Evolutionary conservation across 257 asterid genomes (phyloP).

Genomic region (Primulina eburnea): DNA sequence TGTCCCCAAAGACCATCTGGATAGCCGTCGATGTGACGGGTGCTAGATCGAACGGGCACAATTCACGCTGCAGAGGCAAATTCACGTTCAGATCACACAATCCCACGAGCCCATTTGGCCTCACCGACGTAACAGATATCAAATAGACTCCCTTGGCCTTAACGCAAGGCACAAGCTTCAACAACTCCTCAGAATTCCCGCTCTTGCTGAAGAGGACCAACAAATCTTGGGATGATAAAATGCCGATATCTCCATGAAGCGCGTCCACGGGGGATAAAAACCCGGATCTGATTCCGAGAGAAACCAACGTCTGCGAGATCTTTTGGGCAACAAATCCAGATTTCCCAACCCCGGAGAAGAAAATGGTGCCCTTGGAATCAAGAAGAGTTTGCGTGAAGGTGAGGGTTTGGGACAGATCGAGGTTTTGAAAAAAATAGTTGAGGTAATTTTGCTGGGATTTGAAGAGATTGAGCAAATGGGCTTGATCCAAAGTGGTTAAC

Average conservation of each 20-base stretch:
- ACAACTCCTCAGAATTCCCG: slow-evolving; percentile 78
- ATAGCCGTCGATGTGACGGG: slow-evolving; percentile 69
- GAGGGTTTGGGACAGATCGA: slow-evolving; percentile 76
- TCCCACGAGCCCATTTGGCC: slow-evolving; percentile 57
- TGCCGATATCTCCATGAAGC: slow-evolving; percentile 95
- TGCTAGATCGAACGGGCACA: slow-evolving; percentile 93
- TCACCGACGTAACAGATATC: slow-evolving; percentile 81
- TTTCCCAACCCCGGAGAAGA: slow-evolving; percentile 93
- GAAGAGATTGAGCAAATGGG: slow-evolving; percentile 67
- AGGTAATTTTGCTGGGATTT: slow-evolving; percentile 82
- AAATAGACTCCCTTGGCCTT: slow-evolving; percentile 81
- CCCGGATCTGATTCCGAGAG: slow-evolving; percentile 74
- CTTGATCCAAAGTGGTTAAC: slow-evolving; percentile 36
- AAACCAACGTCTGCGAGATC: slow-evolving; percentile 79
- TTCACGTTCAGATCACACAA: slow-evolving; percentile 82
- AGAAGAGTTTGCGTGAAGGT: slow-evolving; percentile 72
- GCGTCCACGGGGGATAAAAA: slow-evolving; percentile 88
- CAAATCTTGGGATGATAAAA: slow-evolving; percentile 55
- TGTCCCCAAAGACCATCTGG: slow-evolving; percentile 79
- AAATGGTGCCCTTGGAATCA: slow-evolving; percentile 65
- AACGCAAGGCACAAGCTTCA: slow-evolving; percentile 83
- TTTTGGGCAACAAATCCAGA: slow-evolving; percentile 93
- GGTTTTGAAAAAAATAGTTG: slow-evolving; percentile 89
- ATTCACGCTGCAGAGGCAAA: slow-evolving; percentile 83
- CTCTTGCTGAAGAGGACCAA: slow-evolving; percentile 90